Base-by-base conservation (phyloP, 495 filamentous ascomycete genomes). In the Collariella sp. region DNA sequence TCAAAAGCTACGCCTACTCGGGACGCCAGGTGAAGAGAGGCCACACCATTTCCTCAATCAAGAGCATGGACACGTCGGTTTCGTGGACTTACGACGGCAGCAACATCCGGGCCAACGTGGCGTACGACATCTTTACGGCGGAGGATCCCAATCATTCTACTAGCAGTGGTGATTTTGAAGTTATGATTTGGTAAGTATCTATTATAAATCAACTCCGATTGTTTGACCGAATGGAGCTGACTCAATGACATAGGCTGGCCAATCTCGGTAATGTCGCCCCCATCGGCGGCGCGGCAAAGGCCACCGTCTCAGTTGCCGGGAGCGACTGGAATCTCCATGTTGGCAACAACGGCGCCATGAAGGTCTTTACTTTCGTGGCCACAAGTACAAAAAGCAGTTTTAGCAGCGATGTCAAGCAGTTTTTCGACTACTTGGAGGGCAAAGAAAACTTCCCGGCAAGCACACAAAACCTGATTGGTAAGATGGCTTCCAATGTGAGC, bases 41-140 rank as follows among this genome's bases (percentile, higher is more conserved):
- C 54, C 60, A 26, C 63, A 72, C 53, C 1, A 49, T 55, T 2
- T 4, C 44, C 6, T 49, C 44, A 1, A 59, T 76, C 40, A 45
- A 22, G 33, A 74, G 61, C 52, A 71, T 77, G 59, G 64, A 59
- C 1, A 72, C 73, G 1, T 47, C 62, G 2, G 69, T 65, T 6
- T 46, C 63, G 38, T 77, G 75, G 75, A 55, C 44, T 47, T 72
- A 76, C 55, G 61, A 62, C 50, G 70, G 64, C 34, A 67, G 55
- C 45, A 59, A 68, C 50, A 63, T 76, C 56, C 57, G 59, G 10
- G 72, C 72, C 15, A 68, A 78, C 59, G 74, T 78, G 10, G 67
- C 74, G 0, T 76, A 76, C 45, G 74, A 76, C 54, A 54, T 76
- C 18, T 78, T 78, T 57, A 78, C 74, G 1, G 68, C 73, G 0